Evolutionary conservation across 2,329 filamentous ascomycete species (phyloP).

Genomic region (Calonectria leucothoes): DNA sequence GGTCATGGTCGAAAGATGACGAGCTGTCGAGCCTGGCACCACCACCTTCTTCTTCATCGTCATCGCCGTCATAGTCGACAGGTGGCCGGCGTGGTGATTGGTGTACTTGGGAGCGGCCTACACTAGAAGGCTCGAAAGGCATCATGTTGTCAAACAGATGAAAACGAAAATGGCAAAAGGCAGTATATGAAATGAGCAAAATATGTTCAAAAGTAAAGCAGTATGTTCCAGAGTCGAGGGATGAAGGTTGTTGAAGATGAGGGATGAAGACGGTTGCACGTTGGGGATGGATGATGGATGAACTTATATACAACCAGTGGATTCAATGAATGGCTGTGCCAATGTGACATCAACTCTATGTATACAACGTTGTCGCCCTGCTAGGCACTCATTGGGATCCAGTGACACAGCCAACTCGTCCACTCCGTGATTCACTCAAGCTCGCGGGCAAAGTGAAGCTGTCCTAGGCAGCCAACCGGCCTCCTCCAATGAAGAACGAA

Average conservation of each 20-base stretch:
- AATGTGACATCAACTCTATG: background rate
- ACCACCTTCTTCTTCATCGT: background rate
- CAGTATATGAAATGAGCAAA: background rate
- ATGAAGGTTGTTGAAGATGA: background rate
- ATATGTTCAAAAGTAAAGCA: no score
- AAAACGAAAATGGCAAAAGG: background rate
- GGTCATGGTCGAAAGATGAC: background rate
- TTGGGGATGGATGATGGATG: background rate
- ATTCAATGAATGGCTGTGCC: background rate
- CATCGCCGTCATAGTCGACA: background rate
- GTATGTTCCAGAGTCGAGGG: background rate
- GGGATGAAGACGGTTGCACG: background rate
- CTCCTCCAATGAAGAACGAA: background rate
- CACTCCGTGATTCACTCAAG: background rate
- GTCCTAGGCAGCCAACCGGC: background rate
- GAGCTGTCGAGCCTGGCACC: background rate
- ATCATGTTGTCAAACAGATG: background rate
- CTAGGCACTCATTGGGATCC: background rate
- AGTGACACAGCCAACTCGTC: background rate
- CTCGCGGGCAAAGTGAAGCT: background rate
- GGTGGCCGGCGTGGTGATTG: background rate
- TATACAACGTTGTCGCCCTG: background rate
- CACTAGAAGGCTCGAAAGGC: background rate
- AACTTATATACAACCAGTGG: background rate
- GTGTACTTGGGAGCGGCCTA: background rate